Evolutionary conservation across 2,329 filamentous ascomycete genomes (phyloP).

Genomic region (Escovopsis sp.): DNA sequence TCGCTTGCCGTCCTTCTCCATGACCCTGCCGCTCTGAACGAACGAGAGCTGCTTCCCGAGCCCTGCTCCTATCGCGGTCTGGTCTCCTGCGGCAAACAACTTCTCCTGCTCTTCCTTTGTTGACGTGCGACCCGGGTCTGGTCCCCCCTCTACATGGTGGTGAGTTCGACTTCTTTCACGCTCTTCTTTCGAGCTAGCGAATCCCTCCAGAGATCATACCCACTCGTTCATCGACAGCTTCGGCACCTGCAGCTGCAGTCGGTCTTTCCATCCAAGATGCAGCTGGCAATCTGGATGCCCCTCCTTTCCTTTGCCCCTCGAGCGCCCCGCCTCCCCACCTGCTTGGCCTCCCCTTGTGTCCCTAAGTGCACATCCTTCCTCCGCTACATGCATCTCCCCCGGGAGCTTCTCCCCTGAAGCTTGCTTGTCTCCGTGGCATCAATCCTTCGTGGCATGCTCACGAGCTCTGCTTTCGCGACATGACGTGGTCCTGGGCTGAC

Average conservation of each 20-base stretch:
- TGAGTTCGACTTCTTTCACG: slow-evolving; percentile 5
- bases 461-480: slow-evolving; percentile 10
- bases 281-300: slow-evolving; percentile 2
- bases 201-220: slow-evolving; percentile 1
- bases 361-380: background rate
- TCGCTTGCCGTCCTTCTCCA: too few relatives aligned
- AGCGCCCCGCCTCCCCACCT: background rate
- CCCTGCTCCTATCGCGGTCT: background rate
- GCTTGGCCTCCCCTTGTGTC: background rate
- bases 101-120: background rate
- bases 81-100: background rate
- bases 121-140: background rate
- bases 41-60: too few relatives aligned
- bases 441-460: slow-evolving; percentile 9
- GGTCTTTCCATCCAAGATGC: too few relatives aligned
- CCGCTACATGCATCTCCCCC: too few relatives aligned
- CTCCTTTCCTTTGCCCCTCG: slow-evolving; percentile 1
- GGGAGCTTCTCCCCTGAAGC: too few relatives aligned
- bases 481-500: slow-evolving; percentile 14
- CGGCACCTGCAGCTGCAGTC: too few relatives aligned
- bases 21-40: too few relatives aligned
- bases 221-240: too few relatives aligned
- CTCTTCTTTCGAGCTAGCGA: background rate
- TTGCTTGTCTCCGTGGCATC: background rate
- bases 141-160: slow-evolving; percentile 9